These are phyloP conservation scores for Colletotrichum trifolii DNA, from an alignment of 2,329 filamentous ascomycete genomes.

Conservation along the genomic window DNA sequence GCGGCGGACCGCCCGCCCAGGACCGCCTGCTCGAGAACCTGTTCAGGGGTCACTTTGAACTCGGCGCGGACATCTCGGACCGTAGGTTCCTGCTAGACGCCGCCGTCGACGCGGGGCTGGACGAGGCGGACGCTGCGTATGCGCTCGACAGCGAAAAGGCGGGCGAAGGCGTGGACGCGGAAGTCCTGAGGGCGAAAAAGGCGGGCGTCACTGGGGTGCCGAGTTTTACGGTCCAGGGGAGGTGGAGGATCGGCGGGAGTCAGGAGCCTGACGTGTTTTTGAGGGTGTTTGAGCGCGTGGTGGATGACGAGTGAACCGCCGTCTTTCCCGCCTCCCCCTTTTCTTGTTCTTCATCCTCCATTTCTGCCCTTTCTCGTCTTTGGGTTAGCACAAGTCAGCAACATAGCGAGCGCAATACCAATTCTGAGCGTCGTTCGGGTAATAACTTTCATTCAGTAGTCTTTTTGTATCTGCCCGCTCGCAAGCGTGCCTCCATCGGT, in stretches of 20 bases:
- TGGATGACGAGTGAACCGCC: constrained; percentile 28
- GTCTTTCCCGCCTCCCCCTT: background rate
- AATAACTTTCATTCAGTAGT: constrained; percentile 2
- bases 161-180: constrained; percentile 44
- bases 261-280: constrained; percentile 75
- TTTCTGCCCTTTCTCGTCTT: too few species aligned
- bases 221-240: constrained; percentile 76
- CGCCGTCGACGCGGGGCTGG: constrained; percentile 47
- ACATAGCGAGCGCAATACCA: constrained; percentile 12
- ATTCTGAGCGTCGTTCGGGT: constrained; percentile 7
- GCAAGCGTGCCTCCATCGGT: background rate
- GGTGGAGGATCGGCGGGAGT: constrained; percentile 76
- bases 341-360: background rate
- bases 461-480: background rate
- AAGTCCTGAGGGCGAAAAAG: constrained; percentile 44
- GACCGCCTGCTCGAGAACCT: constrained; percentile 54
- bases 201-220: constrained; percentile 73
- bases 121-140: constrained; percentile 35
- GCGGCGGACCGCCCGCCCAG: constrained; percentile 45
- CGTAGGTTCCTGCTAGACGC: constrained; percentile 50
- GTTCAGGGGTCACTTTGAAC: constrained; percentile 55
- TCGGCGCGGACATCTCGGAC: constrained; percentile 55
- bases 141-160: constrained; percentile 43
- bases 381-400: background rate
- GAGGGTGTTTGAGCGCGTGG: constrained; percentile 71